Conservation (phyloP, 345 rosid genomes). For the Gossypioides kirkii region DNA sequence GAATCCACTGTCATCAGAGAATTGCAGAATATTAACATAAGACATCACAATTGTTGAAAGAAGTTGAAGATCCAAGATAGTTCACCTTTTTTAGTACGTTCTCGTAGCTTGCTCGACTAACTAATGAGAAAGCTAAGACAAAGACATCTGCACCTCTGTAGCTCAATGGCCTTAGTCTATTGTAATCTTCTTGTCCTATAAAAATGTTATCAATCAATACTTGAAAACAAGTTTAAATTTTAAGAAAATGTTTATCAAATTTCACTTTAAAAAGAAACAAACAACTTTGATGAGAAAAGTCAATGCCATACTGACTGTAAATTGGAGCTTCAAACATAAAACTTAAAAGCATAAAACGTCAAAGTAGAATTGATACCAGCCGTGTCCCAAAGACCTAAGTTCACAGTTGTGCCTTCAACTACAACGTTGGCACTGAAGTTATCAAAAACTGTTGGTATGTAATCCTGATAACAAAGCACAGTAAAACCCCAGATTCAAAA, state of each 20-base stretch:
- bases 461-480: conserved; percentile 57
- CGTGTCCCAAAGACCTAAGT: conserved; percentile 96
- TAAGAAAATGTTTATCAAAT: not conserved
- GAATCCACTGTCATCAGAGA: conserved; percentile 79
- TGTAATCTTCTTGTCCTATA: conserved; percentile 95
- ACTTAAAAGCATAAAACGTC: not conserved
- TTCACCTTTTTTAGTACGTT: conserved; percentile 86
- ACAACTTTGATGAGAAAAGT: not conserved
- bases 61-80: not conserved
- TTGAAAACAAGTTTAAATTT: not conserved
- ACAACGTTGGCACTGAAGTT: conserved; percentile 97
- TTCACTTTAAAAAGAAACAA: not conserved
- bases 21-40: not conserved
- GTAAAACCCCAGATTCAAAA: conserved; percentile 15
- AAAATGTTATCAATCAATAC: conserved; percentile 13
- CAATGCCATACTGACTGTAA: not conserved
- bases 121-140: conserved; percentile 92
- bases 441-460: conserved; percentile 93
- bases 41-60: not conserved
- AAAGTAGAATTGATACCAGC: conserved; percentile 59
- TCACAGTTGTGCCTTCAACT: conserved; percentile 88
- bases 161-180: conserved; percentile 94
- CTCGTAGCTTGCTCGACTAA: conserved; percentile 95
- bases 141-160: conserved; percentile 96
- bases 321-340: not conserved